Percentiles rank a stretch among this genome's conserved stretches.
phyloP scores from a whole-genome alignment of 352 stramenopile species.

The Globisporangium takayamanum region DNA sequence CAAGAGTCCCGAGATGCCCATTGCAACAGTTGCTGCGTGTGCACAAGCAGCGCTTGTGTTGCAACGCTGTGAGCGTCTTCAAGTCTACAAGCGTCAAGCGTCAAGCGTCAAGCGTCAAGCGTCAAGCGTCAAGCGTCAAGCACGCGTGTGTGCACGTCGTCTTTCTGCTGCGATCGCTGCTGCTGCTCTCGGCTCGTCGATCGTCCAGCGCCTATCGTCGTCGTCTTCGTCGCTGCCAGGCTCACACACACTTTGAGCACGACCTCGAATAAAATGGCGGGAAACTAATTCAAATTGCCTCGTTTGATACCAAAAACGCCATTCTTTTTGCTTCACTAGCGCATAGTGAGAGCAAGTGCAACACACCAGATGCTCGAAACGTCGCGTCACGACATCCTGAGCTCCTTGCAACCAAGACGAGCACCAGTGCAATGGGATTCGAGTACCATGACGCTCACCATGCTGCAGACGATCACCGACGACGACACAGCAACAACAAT shows the following conservation, averaged over 20 bases:
- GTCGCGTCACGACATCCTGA: not conserved
- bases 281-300: conserved; percentile 12
- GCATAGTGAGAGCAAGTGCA: conserved; percentile 2
- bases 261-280: conserved; percentile 23
- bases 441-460: too few relatives aligned
- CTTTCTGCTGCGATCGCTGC: too few relatives aligned
- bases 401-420: too few relatives aligned
- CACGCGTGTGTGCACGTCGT: too few relatives aligned
- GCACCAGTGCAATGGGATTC: too few relatives aligned
- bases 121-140: too few relatives aligned
- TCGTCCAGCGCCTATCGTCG: too few relatives aligned
- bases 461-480: not conserved
- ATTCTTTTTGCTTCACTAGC: not conserved
- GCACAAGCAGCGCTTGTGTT: not conserved
- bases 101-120: too few relatives aligned
- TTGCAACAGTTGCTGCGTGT: conserved; percentile 4
- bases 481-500: too few relatives aligned
- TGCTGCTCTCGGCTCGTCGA: too few relatives aligned
- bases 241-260: too few relatives aligned
- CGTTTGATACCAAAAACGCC: not conserved
- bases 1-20: conserved; percentile 56
- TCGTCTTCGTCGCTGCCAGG: too few relatives aligned
- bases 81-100: not conserved
- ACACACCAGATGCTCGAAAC: not conserved
- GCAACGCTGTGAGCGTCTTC: not conserved